phyloP scores from a whole-genome alignment of 345 rosid species.

The Limnanthes douglasii region DNA sequence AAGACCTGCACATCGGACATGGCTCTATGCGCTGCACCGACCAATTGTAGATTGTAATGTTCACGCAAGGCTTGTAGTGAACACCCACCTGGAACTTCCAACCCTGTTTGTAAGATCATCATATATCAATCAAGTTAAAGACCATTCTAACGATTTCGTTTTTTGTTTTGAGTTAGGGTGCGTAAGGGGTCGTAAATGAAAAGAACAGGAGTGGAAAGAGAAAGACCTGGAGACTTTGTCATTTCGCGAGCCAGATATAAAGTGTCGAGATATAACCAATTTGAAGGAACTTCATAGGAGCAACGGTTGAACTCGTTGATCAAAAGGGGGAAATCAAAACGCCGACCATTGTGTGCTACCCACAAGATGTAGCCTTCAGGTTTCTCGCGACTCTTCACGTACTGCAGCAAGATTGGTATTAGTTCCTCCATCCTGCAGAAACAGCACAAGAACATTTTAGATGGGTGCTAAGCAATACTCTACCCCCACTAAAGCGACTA shows the following conservation, averaged over 20 bases:
- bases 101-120: conserved; percentile 17
- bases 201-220: conserved; percentile 2
- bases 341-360: conserved; percentile 70
- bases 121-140: not conserved
- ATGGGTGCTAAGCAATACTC: no score
- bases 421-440: conserved; percentile 68
- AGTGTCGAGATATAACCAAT: conserved; percentile 64
- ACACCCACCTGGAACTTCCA: conserved; percentile 13
- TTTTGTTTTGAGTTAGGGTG: not conserved
- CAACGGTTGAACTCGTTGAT: conserved; percentile 53
- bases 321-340: conserved; percentile 69
- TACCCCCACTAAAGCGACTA: conserved; percentile 7
- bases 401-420: conserved; percentile 57
- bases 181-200: not conserved
- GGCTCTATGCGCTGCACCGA: conserved; percentile 75
- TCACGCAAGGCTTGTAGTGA: conserved; percentile 35
- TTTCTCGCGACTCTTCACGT: conserved; percentile 55
- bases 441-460: not conserved
- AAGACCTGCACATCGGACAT: conserved; percentile 60
- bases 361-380: conserved; percentile 53
- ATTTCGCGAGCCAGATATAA: conserved; percentile 50
- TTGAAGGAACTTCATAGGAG: conserved; percentile 42
- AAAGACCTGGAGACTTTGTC: conserved; percentile 44
- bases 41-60: conserved; percentile 19
- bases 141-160: conserved; percentile 3